Conservation (phyloP, 2,329 filamentous ascomycete genomes). For the Verticillium longisporum region DNA sequence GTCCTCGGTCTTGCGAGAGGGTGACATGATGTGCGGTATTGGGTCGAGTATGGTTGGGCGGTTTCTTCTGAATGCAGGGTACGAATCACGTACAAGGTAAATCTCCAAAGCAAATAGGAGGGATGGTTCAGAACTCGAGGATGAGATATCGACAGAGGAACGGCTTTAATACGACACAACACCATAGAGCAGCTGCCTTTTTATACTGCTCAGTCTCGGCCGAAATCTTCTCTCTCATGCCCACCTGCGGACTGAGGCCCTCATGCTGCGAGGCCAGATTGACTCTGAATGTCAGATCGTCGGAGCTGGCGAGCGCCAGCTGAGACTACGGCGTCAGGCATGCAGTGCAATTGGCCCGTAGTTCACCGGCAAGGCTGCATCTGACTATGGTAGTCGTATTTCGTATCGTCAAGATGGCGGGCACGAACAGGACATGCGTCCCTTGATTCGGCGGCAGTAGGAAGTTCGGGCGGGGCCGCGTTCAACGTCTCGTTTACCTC, state of each 20-base stretch:
- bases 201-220: neutral
- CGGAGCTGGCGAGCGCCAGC: neutral
- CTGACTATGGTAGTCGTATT: neutral
- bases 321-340: neutral
- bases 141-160: neutral
- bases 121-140: neutral
- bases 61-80: neutral
- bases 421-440: neutral
- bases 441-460: neutral
- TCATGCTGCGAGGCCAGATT: neutral
- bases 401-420: neutral
- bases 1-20: constrained; percentile 13
- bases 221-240: neutral
- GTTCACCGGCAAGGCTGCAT: neutral
- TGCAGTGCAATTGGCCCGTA: neutral
- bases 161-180: neutral
- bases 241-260: neutral
- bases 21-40: neutral
- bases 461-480: neutral
- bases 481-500: neutral
- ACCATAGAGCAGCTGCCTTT: neutral
- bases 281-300: neutral
- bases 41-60: too few relatives aligned
- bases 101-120: neutral
- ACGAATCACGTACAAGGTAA: neutral